Evolutionary conservation across 2,329 filamentous ascomycete species (phyloP).

Genomic region (Neofusicoccum parvum): DNA sequence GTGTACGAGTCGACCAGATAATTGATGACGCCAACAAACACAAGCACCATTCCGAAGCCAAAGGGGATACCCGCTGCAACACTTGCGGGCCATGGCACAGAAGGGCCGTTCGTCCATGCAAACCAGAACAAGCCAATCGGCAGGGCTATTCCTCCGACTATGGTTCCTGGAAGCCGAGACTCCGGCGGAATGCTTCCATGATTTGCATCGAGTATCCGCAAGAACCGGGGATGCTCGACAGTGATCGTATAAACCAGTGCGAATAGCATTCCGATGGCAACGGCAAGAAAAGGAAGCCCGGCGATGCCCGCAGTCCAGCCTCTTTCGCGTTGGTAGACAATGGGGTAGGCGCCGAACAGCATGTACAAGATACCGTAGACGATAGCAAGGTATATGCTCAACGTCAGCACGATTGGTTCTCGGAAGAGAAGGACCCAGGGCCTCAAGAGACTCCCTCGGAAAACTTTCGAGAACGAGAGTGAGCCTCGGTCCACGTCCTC

Average conservation of each 20-base stretch:
- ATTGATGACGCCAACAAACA: conserved; percentile 59
- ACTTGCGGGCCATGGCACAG: conserved; percentile 58
- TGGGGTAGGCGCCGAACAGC: conserved; percentile 52
- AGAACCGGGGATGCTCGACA: background rate
- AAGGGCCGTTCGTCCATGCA: conserved; percentile 47
- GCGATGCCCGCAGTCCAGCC: conserved; percentile 40
- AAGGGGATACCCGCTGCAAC: conserved; percentile 56
- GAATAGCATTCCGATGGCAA: conserved; percentile 66
- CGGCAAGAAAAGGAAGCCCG: conserved; percentile 62
- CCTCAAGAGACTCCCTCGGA: too few species aligned
- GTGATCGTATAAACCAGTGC: conserved; percentile 54
- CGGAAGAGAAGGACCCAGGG: conserved; percentile 61
- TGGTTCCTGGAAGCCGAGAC: conserved; percentile 62
- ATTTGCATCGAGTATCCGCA: conserved; percentile 44
- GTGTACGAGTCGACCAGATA: conserved; percentile 56
- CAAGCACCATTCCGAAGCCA: conserved; percentile 62
- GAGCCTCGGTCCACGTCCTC: too few species aligned
- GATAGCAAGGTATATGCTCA: conserved; percentile 67
- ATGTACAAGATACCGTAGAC: conserved; percentile 54
- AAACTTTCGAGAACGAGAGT: too few species aligned
- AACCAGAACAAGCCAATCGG: conserved; percentile 52
- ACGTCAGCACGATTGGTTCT: conserved; percentile 68
- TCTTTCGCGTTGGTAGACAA: conserved; percentile 61
- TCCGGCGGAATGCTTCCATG: conserved; percentile 65
- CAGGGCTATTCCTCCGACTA: conserved; percentile 64